phyloP scores from a whole-genome alignment of 208 protist species.

The Naegleria lovaniensis region DNA sequence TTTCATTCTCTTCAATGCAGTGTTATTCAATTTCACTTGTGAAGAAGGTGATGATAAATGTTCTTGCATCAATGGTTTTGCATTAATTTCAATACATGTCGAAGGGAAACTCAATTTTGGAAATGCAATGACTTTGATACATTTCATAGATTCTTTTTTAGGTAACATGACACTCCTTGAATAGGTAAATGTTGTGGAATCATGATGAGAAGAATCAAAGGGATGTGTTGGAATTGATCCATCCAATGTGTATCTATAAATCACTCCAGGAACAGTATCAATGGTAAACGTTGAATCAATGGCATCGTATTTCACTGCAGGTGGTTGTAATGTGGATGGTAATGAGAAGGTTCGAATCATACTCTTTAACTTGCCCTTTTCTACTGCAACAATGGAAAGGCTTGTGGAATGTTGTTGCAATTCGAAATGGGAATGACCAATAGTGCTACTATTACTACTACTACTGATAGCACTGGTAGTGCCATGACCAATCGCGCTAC shows the following conservation, averaged over 20 bases:
- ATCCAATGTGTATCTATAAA: background rate
- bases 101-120: background rate
- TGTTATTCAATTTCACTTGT: background rate
- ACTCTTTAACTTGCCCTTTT: background rate
- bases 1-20: background rate
- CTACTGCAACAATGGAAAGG: background rate
- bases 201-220: background rate
- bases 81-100: background rate
- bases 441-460: background rate
- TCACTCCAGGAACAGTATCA: background rate
- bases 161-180: background rate
- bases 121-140: background rate
- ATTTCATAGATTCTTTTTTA: background rate
- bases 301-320: background rate
- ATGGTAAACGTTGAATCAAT: background rate
- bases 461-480: background rate
- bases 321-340: background rate
- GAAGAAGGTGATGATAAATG: background rate
- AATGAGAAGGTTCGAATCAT: background rate
- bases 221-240: background rate
- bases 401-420: too few relatives aligned
- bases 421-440: background rate
- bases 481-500: background rate
- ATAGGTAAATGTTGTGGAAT: background rate
- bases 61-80: background rate